phyloP scores from a whole-genome alignment of 2,329 filamentous ascomycete species.

The Fusarium cicatricum region DNA sequence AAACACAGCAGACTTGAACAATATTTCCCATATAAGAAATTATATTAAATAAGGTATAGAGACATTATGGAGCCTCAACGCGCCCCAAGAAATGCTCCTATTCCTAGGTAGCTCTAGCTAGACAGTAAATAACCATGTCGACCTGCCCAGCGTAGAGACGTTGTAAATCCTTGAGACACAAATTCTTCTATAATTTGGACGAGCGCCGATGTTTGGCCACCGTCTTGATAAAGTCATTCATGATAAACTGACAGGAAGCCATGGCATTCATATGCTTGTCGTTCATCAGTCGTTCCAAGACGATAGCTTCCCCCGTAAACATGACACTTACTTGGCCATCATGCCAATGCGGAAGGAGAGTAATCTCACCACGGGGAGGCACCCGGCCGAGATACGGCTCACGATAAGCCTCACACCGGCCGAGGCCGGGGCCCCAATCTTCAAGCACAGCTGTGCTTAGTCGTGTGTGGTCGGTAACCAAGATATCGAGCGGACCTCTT shows the following conservation, averaged over 20 bases:
- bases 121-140: too few species aligned
- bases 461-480: constrained; percentile 12
- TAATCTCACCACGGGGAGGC: constrained; percentile 12
- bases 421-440: constrained; percentile 15
- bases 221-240: neutral
- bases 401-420: constrained; percentile 9
- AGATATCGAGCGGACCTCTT: constrained; percentile 3
- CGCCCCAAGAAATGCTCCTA: too few species aligned
- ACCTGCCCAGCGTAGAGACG: too few species aligned
- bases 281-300: constrained; percentile 1
- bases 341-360: constrained; percentile 3
- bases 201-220: neutral
- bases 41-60: too few species aligned
- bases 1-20: too few species aligned
- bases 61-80: too few species aligned
- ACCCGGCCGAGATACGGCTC: constrained; percentile 12
- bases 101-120: too few species aligned
- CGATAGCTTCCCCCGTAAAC: constrained; percentile 13
- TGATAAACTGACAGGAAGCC: constrained; percentile 13
- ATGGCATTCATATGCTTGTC: constrained; percentile 2
- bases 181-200: neutral
- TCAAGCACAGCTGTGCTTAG: constrained; percentile 3
- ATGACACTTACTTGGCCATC: constrained; percentile 7
- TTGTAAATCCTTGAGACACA: too few species aligned
- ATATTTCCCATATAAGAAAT: too few species aligned